A percentile compares a stretch with the other conserved stretches of the same genome.
Evolutionary conservation across 768 basidiomycete genomes (phyloP).

Genomic region (Mycena capillaripes): DNA sequence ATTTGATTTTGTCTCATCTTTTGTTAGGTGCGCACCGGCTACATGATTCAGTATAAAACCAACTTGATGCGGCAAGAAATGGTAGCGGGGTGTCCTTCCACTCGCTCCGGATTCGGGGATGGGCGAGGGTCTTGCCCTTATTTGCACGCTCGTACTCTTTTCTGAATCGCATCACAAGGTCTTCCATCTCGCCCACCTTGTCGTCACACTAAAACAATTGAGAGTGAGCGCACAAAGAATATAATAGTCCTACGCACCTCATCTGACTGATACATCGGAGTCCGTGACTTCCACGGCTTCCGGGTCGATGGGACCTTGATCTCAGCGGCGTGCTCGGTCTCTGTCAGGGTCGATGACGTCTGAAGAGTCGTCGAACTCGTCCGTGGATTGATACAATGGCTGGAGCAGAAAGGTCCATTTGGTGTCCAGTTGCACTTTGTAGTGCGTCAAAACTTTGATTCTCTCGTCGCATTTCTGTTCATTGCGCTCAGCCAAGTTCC

Average conservation of each 20-base stretch:
- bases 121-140: not conserved
- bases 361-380: conserved; percentile 5
- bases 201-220: not conserved
- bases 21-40: too few species aligned
- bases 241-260: not conserved
- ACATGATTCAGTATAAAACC: too few species aligned
- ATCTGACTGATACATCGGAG: not conserved
- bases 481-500: not conserved
- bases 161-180: not conserved
- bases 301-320: not conserved
- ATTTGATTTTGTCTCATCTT: too few species aligned
- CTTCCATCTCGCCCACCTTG: not conserved
- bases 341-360: conserved; percentile 10
- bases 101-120: not conserved
- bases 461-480: conserved; percentile 2
- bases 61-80: not conserved
- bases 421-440: not conserved
- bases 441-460: not conserved
- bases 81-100: not conserved
- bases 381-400: not conserved
- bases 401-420: not conserved
- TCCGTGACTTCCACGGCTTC: not conserved
- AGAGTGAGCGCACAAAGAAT: not conserved
- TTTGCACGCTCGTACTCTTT: not conserved
- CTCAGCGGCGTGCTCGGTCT: not conserved